A percentile compares a stretch with the other conserved stretches of the same genome.
Conservation (phyloP, 306 rosid species). For the Hippophae rhamnoides region DNA sequence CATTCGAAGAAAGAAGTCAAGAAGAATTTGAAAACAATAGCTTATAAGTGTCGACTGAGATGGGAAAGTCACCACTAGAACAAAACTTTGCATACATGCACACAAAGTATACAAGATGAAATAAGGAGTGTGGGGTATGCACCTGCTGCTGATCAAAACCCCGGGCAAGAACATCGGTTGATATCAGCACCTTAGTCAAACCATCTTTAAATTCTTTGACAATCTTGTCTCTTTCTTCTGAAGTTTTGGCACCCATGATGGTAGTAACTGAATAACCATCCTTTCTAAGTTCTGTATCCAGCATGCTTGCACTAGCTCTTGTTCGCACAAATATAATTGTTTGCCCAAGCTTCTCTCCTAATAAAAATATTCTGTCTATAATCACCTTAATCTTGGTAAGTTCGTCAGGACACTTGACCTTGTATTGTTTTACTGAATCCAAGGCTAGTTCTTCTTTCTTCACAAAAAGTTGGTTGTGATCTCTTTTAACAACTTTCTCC, state of each 20-base stretch:
- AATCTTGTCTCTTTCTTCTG: conserved; percentile 66
- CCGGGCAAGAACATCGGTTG: conserved; percentile 76
- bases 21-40: too few species aligned
- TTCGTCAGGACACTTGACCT: conserved; percentile 64
- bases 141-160: conserved; percentile 94
- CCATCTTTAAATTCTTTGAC: conserved; percentile 76
- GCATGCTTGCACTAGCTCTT: conserved; percentile 50
- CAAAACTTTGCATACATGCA: not conserved
- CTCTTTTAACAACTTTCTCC: conserved; percentile 40
- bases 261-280: conserved; percentile 64
- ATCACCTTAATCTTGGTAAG: conserved; percentile 48
- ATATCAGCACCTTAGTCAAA: conserved; percentile 68
- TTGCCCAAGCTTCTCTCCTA: conserved; percentile 86
- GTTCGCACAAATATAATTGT: conserved; percentile 74
- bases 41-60: too few species aligned
- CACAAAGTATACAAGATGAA: not conserved
- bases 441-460: conserved; percentile 79
- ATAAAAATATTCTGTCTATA: conserved; percentile 56
- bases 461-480: conserved; percentile 69
- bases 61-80: not conserved
- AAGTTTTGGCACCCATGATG: conserved; percentile 58
- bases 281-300: conserved; percentile 49
- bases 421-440: conserved; percentile 79
- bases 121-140: not conserved
- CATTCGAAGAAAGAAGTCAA: too few species aligned